A percentile compares a stretch with the other conserved stretches of the same genome.
Conservation (phyloP, 768 basidiomycete species). For the Trametes cingulata region DNA sequence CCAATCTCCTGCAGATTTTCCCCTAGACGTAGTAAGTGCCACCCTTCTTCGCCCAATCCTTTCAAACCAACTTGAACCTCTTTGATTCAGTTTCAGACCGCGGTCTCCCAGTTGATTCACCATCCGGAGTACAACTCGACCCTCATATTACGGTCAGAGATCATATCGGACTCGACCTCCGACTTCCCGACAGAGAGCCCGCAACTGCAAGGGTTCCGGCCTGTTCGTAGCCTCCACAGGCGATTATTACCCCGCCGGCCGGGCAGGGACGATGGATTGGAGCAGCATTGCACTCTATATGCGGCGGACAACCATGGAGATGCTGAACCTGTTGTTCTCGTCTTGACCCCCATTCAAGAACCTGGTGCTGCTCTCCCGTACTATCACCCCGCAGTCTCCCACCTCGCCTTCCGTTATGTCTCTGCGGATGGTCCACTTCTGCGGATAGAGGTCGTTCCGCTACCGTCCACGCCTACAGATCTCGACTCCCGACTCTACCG, state of each 20-base stretch:
- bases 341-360: constrained; percentile 60
- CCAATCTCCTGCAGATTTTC: constrained; percentile 35
- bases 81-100: constrained; percentile 65
- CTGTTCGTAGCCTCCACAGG: constrained; percentile 60
- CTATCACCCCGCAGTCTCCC: constrained; percentile 83
- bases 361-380: constrained; percentile 64
- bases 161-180: constrained; percentile 33
- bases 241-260: constrained; percentile 78
- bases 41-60: background rate
- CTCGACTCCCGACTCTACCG: constrained; percentile 70
- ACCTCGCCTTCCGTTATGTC: constrained; percentile 81
- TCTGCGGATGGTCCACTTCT: constrained; percentile 34
- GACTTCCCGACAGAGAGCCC: constrained; percentile 36
- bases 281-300: constrained; percentile 82
- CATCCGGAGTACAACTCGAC: constrained; percentile 95
- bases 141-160: constrained; percentile 84
- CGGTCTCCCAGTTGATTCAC: constrained; percentile 70
- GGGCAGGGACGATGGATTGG: constrained; percentile 67
- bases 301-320: constrained; percentile 16
- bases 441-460: constrained; percentile 59
- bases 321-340: constrained; percentile 35
- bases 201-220: constrained; percentile 38
- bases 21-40: constrained; percentile 32
- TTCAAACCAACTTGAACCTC: background rate
- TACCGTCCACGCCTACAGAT: constrained; percentile 48